These are phyloP conservation scores for Arabidopsis thaliana DNA, from an alignment of 345 rosid genomes.

Conservation along the genomic window TAIR10.1 NC_003074.8:12451001-12451500, in stretches of 20 bases:
- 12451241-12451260: constrained; percentile 21
- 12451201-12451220: constrained; percentile 31
- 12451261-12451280: constrained; percentile 31
- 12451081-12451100: constrained; percentile 47
- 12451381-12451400: constrained; percentile 9
- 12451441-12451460: constrained; percentile 11
- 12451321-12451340: constrained; percentile 38
- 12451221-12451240: constrained; percentile 19
- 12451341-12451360: constrained; percentile 41
- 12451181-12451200: constrained; percentile 7
- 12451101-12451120: constrained; percentile 51
- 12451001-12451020: constrained; percentile 37
- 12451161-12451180: not conserved
- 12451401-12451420: not conserved
- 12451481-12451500: not conserved
- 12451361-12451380: constrained; percentile 19
- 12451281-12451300: constrained; percentile 30
- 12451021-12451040: constrained; percentile 50
- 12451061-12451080: constrained; percentile 48
- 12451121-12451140: constrained; percentile 55
- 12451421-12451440: constrained; percentile 15
- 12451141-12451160: constrained; percentile 1
- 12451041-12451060: constrained; percentile 51
- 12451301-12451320: constrained; percentile 36
- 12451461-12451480: not conserved